Evolutionary conservation across 139 green algal species (phyloP), one percentile per base, ranked within the genome.

Genomic region (Diplosphaera chodatii): DNA sequence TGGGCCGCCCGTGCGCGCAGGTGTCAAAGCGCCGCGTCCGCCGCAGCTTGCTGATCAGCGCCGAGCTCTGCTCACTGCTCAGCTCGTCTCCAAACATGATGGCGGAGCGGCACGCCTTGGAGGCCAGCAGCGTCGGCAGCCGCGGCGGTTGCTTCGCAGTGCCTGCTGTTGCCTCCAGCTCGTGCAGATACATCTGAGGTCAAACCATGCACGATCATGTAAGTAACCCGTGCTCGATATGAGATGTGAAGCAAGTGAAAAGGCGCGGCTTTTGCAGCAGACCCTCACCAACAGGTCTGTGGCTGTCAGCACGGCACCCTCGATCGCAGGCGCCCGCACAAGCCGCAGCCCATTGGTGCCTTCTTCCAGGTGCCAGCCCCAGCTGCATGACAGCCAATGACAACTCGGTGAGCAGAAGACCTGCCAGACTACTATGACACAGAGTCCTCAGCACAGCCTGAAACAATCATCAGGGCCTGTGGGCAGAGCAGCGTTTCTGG

Each of bases 61-160:
- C 31, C 1, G 65, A 56, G 63, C 86, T 88, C 72, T 88, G 64
- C 3, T 20, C 25, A 1, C 25, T 64, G 1, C 18, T 23, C 31
- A 97, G 84, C 29, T n/a, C 5, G 76, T 94, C 83, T 0, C 88
- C 89, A 77, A 96, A 96, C 91, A 94, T 97, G 77, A 96, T 78
- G 4, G 91, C 89, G 1, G 66, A 72, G 20, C 91, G 84, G 81
- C 91, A 97, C 1, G 91, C 86, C 69, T 90, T 89, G 56, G 80
- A 89, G 63, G 63, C 71, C 34, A 93, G 80, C 55, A 88, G 73
- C 30, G 83, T 71, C 29, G 78, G 33, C 28, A 87, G 80, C 1
- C 75, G 82, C 0, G 85, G 63, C 0, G 87, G 88, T 67, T 80
- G 29, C 0, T 67, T 56, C 0, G 23, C 55, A 0, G 74, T 67